Evolutionary conservation across 257 asterid genomes (phyloP), one percentile per base, ranked within the genome.

Genomic region (Jacaranda copaia): DNA sequence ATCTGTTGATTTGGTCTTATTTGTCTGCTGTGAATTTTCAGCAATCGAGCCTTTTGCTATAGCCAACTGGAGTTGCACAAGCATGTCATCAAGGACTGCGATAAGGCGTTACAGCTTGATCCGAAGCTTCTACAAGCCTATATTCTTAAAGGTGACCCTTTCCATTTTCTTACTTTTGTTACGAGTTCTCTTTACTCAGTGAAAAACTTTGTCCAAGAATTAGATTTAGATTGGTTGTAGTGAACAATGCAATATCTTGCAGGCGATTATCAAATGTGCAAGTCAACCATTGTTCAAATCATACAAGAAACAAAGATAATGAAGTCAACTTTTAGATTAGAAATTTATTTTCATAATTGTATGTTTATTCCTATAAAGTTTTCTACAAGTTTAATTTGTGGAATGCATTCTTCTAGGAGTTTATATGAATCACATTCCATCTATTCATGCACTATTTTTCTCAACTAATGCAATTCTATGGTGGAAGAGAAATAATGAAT

Each of bases 11-110:
- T 83, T 46, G 20, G 19, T 48, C 56, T 68, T 72, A 58, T 64
- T 5, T 72, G 15, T 9, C 52, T 68, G 56, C 46, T 73, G 55
- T 73, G 77, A 48, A 46, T 52, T 80, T 77, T 70, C 86, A 91
- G 99, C 86, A 95, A 95, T 83, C 96, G 99, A 87, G 98, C 98
- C 38, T 95, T 83, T 78, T 93, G 99, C 84, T 95, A 91, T 83
- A 93, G 98, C 85, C 96, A 95, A 87, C 81, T 95, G 97, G 99
- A 95, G 88, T 78, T 95, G 84, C 93, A 93, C 89, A 95, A 95
- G 87, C 99, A 95, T 55, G 99, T 83, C 43, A 81, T 95, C 59
- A 95, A 93, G 88, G 99, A 95, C 81, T 95, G 98, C 67, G 89
- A 95, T 69, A 90, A 77, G 91, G 99, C 97, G 60, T 81, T 95